Evolutionary conservation across 805 yeast species (phyloP), one percentile per base, ranked within the genome.

Genomic region (Kockiozyma suomiensis): DNA sequence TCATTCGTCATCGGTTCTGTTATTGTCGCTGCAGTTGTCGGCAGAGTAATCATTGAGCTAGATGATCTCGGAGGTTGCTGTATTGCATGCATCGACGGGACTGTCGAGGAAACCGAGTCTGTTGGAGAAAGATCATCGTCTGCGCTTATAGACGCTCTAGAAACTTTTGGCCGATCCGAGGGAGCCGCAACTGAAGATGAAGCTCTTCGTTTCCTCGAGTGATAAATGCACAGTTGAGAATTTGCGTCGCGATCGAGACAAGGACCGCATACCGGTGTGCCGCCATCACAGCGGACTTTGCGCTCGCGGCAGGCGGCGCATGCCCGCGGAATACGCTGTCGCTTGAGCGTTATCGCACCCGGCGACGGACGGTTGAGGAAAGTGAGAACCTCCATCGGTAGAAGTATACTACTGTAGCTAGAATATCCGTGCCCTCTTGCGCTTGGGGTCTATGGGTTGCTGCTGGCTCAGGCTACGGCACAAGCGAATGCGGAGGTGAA

Each of bases 251-350:
- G 41, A 17, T 19, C 19, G 28, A 19, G 17, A 19, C 52, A 49
- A 8, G 38, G 40, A 15, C 48, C 28, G 28, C 55, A 51, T 10
- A 40, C 10, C 3, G 55, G 55, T 15, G 19, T 28, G 28, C 10
- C 48, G 21, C 55, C 55, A 40, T 51, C 55, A 30, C 55, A 51
- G 40, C 55, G 55, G 21, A 42, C 46, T 19, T 51, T 51, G 55
- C 55, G 55, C 26, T 51, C 26, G 35, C 55, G 55, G 28, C 55
- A 51, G 33, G 25, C 25, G 28, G 21, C 37, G 38, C 55, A 51
- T n/a, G 55, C 55, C 10, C 47, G 40, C 28, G 46, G 15, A n/a
- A 51, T 30, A 8, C 55, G 47, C 30, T n/a, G 52, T 13, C 42
- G 52, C 19, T 49, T 49, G 43, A 23, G 37, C 12, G 13, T 32